Base-by-base conservation (phyloP, 1,139 yeast species). In the Candida glucosophila region DNA sequence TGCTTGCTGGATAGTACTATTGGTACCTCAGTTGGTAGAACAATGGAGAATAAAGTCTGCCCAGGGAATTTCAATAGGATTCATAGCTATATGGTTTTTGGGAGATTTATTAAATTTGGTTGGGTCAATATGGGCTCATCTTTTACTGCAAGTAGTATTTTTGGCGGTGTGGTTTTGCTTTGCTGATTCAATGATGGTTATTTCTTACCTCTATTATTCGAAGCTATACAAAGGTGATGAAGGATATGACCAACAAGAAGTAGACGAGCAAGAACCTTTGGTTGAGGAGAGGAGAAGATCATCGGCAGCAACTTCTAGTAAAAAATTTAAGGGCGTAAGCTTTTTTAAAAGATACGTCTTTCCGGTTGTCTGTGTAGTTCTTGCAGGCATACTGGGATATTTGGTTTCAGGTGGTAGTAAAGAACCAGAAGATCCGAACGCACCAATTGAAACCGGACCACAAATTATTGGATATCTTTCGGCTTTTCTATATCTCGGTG, bases 21-120 rank as follows among this genome's bases (percentile, higher is more conserved):
- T 80, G 33, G 57, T 80, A 42, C 93, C 93, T 2, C 94, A 82
- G 50, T 64, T 81, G 24, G 68, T 81, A 20, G 93, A 81, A 47
- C 92, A 81, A 51, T 81, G 88, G 88, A 56, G 80, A 32, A 55
- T 75, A 28, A 77, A 79, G 44, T 71, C 83, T 14, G 83, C 86
- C 4, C 90, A 80, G 20, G 93, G 93, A 4, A 73, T 81, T 13
- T 77, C 92, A 17, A 65, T 78, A 20, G 71, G 78, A 3, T 81
- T 81, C 43, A 65, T 81, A 17, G 41, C 69, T 11, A 69, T 77
- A 29, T 81, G 93, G 93, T 67, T 78, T 27, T 39, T 75, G 17
- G 93, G 93, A 6, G 93, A 81, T 43, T 29, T 80, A 6, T 64
- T 76, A 38, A 81, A 81, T 46, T 58, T 81, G 24, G 41, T 63